Evolutionary conservation across 805 yeast genomes (phyloP).

Genomic region (Torulaspora franciscae): DNA sequence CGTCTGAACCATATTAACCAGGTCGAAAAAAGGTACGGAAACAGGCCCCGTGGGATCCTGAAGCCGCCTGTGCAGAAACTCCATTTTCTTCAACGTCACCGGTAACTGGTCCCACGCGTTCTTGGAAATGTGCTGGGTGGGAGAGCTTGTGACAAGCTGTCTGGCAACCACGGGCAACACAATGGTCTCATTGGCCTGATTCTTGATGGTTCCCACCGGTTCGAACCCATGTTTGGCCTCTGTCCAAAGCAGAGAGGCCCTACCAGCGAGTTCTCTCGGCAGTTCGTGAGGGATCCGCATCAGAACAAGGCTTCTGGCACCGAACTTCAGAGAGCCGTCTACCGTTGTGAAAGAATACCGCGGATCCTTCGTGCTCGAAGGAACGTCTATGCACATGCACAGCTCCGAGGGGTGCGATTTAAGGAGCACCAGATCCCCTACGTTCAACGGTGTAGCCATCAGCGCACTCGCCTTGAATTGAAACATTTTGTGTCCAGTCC

Average conservation of each 20-base stretch:
- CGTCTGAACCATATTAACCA: constrained; percentile 35
- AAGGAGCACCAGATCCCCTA: constrained; percentile 64
- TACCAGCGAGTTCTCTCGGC: constrained; percentile 12
- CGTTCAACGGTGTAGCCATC: constrained; percentile 28
- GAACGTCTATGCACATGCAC: constrained; percentile 52
- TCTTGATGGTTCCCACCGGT: constrained; percentile 33
- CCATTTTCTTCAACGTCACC: constrained; percentile 40
- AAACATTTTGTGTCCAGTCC: constrained; percentile 1
- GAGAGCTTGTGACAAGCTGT: constrained; percentile 31
- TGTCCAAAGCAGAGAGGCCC: constrained; percentile 13
- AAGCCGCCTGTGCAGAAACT: constrained; percentile 43
- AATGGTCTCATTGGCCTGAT: constrained; percentile 25
- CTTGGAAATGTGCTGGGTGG: constrained; percentile 38
- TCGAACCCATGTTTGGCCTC: constrained; percentile 26
- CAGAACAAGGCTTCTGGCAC: constrained; percentile 42
- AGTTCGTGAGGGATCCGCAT: constrained; percentile 48
- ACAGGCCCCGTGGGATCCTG: constrained; percentile 41
- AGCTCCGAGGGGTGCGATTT: constrained; percentile 42
- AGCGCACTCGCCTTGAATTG: constrained; percentile 11
- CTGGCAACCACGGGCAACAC: constrained; percentile 36
- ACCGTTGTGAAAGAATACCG: constrained; percentile 53
- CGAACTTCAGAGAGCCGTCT: constrained; percentile 53
- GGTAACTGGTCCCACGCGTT: constrained; percentile 41
- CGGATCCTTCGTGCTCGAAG: constrained; percentile 45
- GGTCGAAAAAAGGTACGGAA: constrained; percentile 38